Evolutionary conservation across 192 early-diverging fungal genomes (phyloP), one percentile per base, ranked within the genome.

Genomic region (Gonapodya prolifera): DNA sequence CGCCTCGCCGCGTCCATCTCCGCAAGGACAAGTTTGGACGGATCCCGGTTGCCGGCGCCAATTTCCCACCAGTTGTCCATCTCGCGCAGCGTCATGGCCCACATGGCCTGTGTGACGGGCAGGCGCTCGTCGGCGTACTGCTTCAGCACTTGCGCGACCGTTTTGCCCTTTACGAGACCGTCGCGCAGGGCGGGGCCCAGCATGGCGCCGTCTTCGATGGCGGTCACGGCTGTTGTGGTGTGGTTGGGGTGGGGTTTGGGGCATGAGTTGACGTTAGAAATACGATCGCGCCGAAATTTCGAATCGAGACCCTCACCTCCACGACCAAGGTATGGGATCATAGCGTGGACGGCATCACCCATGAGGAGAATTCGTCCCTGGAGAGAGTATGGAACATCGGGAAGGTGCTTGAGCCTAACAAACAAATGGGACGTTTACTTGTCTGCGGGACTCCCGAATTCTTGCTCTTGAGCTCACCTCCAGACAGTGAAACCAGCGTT

Each of bases 41-140:
- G 2, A 29, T 73, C 71, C 45, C 45, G 8, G 45, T 23, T 8
- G 8, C 71, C 31, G 28, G 71, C 71, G 28, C 71, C 71, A 29
- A 73, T 73, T 8, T 18, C 71, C 71, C 71, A 73, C 71, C 71
- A 73, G 31, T 73, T 73, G 71, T 73, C 71, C 28, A 2, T 30
- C 71, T 73, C 71, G 8, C 32, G 28, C 71, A 18, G 2, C 71
- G 71, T 13, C 28, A 18, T 16, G 28, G 2, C 8, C 71, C 71
- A 73, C 8, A 61, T 61, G 8, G 45, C 45, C 45, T 61, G 8
- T 16, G 45, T 61, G 8, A 23, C 45, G 23, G 45, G 45, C 16
- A 73, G 71, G 2, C 71, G 18, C 8, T 16, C 28, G 28, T 73
- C 71, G 71, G 71, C 71, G 71, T 30, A 73, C 71, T 18, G 2